Percentiles rank a stretch among this genome's conserved stretches.
phyloP scores from a whole-genome alignment of 345 rosid genomes.

The Corchorus capsularis region DNA sequence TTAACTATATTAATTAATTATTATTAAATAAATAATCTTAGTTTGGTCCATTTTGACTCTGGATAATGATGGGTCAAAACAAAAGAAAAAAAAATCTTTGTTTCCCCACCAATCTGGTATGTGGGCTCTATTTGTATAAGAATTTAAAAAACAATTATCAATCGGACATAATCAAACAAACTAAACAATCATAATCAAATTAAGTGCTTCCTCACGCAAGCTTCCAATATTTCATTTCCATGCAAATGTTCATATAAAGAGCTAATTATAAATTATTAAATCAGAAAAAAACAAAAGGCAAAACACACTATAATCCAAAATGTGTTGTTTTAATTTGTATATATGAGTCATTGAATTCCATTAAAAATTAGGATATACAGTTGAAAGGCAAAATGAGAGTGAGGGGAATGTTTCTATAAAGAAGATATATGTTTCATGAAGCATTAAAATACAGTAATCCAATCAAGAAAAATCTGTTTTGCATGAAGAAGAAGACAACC shows the following conservation, averaged over 20 bases:
- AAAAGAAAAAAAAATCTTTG: not conserved
- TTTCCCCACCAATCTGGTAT: conserved; percentile 2
- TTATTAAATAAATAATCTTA: not conserved
- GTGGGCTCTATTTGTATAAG: too few relatives aligned
- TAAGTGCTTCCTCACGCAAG: conserved; percentile 22
- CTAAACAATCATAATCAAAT: conserved; percentile 14
- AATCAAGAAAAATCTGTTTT: not conserved
- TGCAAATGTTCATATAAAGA: not conserved
- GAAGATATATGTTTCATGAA: not conserved
- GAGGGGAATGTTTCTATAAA: not conserved
- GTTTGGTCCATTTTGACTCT: not conserved
- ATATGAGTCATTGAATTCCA: not conserved
- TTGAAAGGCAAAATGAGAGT: not conserved
- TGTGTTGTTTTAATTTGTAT: not conserved
- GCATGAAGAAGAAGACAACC: conserved; percentile 14
- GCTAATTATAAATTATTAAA: not conserved
- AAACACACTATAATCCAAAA: not conserved
- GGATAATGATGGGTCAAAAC: conserved; percentile 15
- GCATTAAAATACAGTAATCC: conserved; percentile 1
- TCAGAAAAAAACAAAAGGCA: not conserved
- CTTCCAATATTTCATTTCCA: conserved; percentile 11
- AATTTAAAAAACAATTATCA: not conserved
- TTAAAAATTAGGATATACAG: not conserved
- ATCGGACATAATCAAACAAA: conserved; percentile 2
- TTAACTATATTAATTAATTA: not conserved